Base-by-base conservation (phyloP, 257 asterid genomes). In the Thymus quinquecostatus region DNA sequence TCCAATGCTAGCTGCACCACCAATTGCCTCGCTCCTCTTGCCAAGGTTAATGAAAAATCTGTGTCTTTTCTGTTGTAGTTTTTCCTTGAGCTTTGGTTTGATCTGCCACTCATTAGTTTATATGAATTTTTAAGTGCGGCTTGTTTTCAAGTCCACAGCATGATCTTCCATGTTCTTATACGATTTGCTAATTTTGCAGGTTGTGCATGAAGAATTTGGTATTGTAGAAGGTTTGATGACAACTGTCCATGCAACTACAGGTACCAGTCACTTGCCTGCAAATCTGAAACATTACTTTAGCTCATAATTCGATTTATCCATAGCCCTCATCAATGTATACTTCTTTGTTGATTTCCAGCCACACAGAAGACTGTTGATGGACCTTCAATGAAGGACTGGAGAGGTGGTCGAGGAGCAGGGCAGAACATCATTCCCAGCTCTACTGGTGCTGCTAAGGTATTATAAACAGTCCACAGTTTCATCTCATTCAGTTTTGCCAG, bases 1-100 rank as follows among this genome's bases (percentile, higher is more conserved):
- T 95, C 99, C 68, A 95, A 95, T 78, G 99, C 99, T 68, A 95
- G 99, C 82, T 95, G 99, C 80, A 95, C 99, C 59, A 95, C 98
- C 74, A 95, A 95, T 74, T 95, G 99, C 87, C 97, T 95, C 68
- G 99, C 99, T 73, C 99, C 99, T 30, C 82, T 95, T 73, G 99
- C 99, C 78, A 95, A 95, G 99, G 99, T 95, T 69, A 60, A 73
- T 33, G 54, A 38, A 56, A 68, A 49, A 71, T 60, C 63, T 56
- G 12, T 34, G 55, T 51, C 9, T 53, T 51, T 43, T 54, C 33
- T 27, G 13, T 38, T 10, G 34, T 36, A 48, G 38, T 27, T 71
- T 60, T n/a, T 58, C 11, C 14, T 51, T 38, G 60, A 8, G 28
- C 21, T 21, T 28, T 55, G 60, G 48, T 55, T 4, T 41, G 14